These are phyloP conservation scores for Berberis vulgaris DNA, from an alignment of 164 flowering plant genomes.

Conservation along the genomic window DNA sequence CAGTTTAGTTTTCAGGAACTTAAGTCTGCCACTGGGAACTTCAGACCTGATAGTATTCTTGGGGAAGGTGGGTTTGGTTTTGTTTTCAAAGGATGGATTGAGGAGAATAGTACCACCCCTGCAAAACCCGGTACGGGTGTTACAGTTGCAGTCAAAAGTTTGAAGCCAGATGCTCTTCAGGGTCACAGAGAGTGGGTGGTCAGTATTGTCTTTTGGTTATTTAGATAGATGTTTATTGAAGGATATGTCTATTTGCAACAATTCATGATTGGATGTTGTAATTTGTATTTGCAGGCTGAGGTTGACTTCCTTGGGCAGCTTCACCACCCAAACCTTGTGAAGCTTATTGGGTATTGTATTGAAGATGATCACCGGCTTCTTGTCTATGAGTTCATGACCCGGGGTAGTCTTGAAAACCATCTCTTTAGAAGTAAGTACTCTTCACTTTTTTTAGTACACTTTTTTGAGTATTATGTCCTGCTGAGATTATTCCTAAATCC, in stretches of 20 bases:
- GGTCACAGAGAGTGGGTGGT: slow-evolving; percentile 99
- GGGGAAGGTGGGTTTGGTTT: slow-evolving; percentile 98
- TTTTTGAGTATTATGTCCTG: neutral
- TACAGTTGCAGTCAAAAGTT: slow-evolving; percentile 90
- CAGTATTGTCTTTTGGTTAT: slow-evolving; percentile 31
- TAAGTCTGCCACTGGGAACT: slow-evolving; percentile 86
- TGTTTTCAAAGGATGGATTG: slow-evolving; percentile 98
- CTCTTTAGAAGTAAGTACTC: slow-evolving; percentile 78
- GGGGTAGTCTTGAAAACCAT: slow-evolving; percentile 98
- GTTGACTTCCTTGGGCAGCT: slow-evolving; percentile 94
- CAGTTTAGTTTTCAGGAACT: slow-evolving; percentile 74
- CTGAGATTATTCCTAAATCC: neutral
- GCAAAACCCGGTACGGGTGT: slow-evolving; percentile 89
- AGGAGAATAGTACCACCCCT: slow-evolving; percentile 88
- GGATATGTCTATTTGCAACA: neutral
- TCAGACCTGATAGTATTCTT: slow-evolving; percentile 90
- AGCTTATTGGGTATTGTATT: slow-evolving; percentile 85
- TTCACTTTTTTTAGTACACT: neutral
- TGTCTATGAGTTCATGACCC: slow-evolving; percentile 89
- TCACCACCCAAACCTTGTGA: slow-evolving; percentile 92
- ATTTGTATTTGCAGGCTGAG: slow-evolving; percentile 68
- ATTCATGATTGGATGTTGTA: slow-evolving; percentile 1
- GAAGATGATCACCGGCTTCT: slow-evolving; percentile 94
- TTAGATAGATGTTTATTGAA: neutral
- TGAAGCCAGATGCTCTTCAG: slow-evolving; percentile 94